Conservation (phyloP, 225 moss, liverwort and hornwort genomes). For the Pleurozium schreberi region DNA sequence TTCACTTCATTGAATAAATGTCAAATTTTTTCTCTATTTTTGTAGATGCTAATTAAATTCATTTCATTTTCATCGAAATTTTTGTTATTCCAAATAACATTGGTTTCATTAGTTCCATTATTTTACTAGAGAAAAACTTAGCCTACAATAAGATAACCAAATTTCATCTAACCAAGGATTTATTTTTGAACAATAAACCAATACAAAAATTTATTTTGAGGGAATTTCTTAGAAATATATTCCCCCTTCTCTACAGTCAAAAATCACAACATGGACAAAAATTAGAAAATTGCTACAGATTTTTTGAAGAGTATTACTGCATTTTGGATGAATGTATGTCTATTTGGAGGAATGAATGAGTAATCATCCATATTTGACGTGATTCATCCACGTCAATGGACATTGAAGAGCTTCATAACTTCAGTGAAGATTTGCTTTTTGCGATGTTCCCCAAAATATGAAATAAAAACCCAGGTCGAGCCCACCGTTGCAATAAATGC, state of each 20-base stretch:
- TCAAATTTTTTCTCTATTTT: no score
- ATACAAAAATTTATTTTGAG: no score
- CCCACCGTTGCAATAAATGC: neutral
- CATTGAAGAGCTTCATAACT: neutral
- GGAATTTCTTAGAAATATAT: neutral
- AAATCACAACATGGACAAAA: neutral
- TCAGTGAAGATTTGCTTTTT: neutral
- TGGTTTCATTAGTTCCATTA: no score
- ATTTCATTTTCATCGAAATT: no score
- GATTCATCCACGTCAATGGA: neutral
- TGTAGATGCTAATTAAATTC: no score
- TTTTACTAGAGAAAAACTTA: no score
- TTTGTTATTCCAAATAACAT: no score
- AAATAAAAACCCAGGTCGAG: neutral
- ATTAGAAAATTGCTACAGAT: neutral
- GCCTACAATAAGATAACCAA: no score
- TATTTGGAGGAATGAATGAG: neutral
- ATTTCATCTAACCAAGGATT: no score
- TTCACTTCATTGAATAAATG: no score
- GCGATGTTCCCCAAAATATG: neutral
- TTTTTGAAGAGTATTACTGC: no score
- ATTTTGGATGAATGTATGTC: neutral
- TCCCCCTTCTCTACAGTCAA: no score
- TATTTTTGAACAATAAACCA: neutral
- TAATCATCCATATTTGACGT: neutral